A percentile compares a stretch with the other conserved stretches of the same genome.
Conservation (phyloP, 495 filamentous ascomycete genomes). For the Penicillium riverlandense region DNA sequence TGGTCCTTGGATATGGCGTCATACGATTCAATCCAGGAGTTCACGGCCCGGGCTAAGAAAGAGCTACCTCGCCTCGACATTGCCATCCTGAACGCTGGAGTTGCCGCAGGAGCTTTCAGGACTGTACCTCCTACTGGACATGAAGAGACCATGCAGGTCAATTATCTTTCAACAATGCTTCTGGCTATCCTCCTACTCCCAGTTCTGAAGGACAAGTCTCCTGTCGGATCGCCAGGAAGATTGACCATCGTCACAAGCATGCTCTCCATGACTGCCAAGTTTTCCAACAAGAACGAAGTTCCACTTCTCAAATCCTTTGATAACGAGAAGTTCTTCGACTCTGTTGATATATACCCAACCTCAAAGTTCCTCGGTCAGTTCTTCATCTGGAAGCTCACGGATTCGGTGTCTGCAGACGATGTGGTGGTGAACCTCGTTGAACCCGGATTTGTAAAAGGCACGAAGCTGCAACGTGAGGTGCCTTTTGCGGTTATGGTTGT, state of each 20-base stretch:
- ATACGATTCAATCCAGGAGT: conserved; percentile 37
- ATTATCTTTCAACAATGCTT: conserved; percentile 37
- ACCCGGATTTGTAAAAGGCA: conserved; percentile 38
- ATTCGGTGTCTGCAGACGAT: conserved; percentile 34
- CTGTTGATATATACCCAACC: conserved; percentile 24
- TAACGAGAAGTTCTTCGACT: conserved; percentile 26
- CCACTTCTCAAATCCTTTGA: conserved; percentile 41
- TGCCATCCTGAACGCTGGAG: conserved; percentile 47
- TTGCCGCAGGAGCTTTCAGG: conserved; percentile 22
- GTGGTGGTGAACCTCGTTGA: conserved; percentile 42
- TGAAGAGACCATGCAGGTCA: conserved; percentile 20
- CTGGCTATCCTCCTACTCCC: conserved; percentile 45
- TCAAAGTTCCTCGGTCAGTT: conserved; percentile 37
- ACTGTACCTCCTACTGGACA: conserved; percentile 33
- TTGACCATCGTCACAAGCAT: conserved; percentile 35
- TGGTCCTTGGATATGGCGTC: conserved; percentile 19
- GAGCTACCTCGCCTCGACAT: conserved; percentile 37
- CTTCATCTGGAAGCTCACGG: conserved; percentile 33
- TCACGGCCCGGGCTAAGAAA: conserved; percentile 19
- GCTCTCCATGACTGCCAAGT: conserved; percentile 21
- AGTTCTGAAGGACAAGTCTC: conserved; percentile 30
- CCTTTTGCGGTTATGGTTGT: conserved; percentile 6
- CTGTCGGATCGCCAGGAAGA: conserved; percentile 18
- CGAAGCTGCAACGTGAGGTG: conserved; percentile 25
- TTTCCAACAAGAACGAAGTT: conserved; percentile 16